phyloP scores from a whole-genome alignment of 2,329 filamentous ascomycete genomes.

The Microsporum canis region DNA sequence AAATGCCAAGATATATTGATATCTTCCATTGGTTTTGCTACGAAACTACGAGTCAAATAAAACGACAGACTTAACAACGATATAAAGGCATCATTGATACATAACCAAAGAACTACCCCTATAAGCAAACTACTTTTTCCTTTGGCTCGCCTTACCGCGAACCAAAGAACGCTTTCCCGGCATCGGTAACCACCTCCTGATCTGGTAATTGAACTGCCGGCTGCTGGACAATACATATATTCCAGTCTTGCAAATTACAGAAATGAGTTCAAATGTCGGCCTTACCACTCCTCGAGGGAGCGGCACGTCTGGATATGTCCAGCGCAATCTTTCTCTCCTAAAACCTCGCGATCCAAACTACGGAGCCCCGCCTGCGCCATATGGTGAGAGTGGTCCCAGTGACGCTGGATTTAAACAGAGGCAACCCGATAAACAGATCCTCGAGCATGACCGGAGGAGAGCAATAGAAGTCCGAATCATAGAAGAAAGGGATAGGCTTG shows the following conservation, averaged over 20 bases:
- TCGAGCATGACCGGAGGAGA: conserved; percentile 86
- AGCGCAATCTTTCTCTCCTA: conserved; percentile 85
- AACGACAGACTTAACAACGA: not conserved
- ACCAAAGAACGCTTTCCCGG: not conserved
- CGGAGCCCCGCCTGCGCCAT: conserved; percentile 26
- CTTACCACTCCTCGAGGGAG: conserved; percentile 88
- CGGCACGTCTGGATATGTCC: conserved; percentile 93
- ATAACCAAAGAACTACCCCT: not conserved
- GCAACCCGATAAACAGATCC: conserved; percentile 79
- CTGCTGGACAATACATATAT: not conserved
- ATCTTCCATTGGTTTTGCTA: not conserved
- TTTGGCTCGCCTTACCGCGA: not conserved
- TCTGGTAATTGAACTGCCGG: not conserved
- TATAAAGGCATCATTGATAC: not conserved
- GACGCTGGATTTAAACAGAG: conserved; percentile 54
- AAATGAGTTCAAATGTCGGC: conserved; percentile 96
- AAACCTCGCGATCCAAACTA: conserved; percentile 61
- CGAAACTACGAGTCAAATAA: not conserved
- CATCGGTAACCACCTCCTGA: not conserved
- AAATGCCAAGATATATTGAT: not conserved
- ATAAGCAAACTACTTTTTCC: not conserved
- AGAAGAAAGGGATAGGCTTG: conserved; percentile 77
- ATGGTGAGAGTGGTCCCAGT: conserved; percentile 47
- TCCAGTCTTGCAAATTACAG: not conserved
- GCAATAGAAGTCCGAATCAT: conserved; percentile 90